phyloP scores from a whole-genome alignment of 2,329 filamentous ascomycete genomes.

The Polytolypa hystricis region DNA sequence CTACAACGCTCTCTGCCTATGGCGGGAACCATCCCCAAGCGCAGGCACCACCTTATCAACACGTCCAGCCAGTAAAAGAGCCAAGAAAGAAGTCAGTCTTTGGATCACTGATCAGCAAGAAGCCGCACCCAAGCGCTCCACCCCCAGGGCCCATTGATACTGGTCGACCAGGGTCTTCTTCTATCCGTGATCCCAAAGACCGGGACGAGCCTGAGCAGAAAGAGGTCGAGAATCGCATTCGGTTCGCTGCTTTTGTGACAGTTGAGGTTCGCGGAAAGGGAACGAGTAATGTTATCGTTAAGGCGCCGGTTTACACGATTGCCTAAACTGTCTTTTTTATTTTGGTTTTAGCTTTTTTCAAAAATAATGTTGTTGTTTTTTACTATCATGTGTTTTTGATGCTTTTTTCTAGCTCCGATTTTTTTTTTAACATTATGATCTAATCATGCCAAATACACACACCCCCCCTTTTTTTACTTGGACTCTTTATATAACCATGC shows the following conservation, averaged over 20 bases:
- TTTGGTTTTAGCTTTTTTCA: neutral
- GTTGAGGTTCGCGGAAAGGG: slow-evolving; percentile 61
- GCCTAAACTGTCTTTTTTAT: slow-evolving; percentile 11
- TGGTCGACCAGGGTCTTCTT: slow-evolving; percentile 6
- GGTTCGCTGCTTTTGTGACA: slow-evolving; percentile 64
- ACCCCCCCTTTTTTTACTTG: neutral
- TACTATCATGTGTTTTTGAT: neutral
- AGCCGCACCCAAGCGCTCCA: slow-evolving; percentile 14
- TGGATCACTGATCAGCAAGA: slow-evolving; percentile 30
- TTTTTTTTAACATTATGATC: neutral
- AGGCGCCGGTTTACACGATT: slow-evolving; percentile 56
- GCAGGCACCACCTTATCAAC: slow-evolving; percentile 8
- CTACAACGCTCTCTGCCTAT: slow-evolving; percentile 11
- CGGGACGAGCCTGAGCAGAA: slow-evolving; percentile 16
- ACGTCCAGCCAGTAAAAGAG: slow-evolving; percentile 15
- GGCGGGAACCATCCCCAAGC: slow-evolving; percentile 1
- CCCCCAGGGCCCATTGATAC: slow-evolving; percentile 6
- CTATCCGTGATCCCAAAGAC: slow-evolving; percentile 10
- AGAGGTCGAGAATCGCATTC: slow-evolving; percentile 40
- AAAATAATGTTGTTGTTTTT: neutral
- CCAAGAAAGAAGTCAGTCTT: slow-evolving; percentile 33
- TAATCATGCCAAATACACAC: neutral
- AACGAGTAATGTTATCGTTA: slow-evolving; percentile 53
- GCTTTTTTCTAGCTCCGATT: no score
- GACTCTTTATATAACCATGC: no score